These are phyloP conservation scores for Russula vinacea DNA, from an alignment of 768 basidiomycete species.

Conservation along the genomic window DNA sequence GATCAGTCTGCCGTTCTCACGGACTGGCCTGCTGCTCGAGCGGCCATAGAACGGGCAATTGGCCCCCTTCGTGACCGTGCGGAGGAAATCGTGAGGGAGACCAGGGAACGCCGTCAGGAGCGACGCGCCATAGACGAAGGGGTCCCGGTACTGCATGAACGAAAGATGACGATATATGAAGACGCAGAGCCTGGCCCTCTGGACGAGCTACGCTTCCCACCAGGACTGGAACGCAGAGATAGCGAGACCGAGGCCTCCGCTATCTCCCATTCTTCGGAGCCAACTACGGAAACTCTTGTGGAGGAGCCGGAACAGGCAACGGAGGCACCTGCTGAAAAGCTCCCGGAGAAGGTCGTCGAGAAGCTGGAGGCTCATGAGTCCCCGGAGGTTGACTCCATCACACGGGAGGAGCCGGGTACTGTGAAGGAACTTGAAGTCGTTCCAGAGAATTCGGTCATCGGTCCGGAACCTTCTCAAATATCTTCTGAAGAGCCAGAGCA, in stretches of 20 bases:
- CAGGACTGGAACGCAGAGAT: conserved; percentile 7
- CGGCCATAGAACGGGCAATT: conserved; percentile 25
- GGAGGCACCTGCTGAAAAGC: not conserved
- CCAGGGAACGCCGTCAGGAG: conserved; percentile 21
- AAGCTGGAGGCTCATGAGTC: not conserved
- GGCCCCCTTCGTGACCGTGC: conserved; percentile 19
- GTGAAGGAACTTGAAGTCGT: not conserved
- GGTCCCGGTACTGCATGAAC: conserved; percentile 6
- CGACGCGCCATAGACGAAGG: conserved; percentile 18
- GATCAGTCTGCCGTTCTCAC: conserved; percentile 1
- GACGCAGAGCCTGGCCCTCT: conserved; percentile 18
- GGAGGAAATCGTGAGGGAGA: conserved; percentile 20
- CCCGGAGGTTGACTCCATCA: conserved; percentile 1
- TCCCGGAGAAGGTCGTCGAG: conserved; percentile 8
- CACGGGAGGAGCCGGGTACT: conserved; percentile 9
- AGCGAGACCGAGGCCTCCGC: conserved; percentile 11
- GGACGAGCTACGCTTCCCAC: conserved; percentile 25
- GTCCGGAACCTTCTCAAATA: conserved; percentile 6
- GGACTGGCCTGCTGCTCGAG: conserved; percentile 23
- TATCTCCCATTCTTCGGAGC: conserved; percentile 17
- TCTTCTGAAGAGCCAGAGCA: conserved; percentile 16
- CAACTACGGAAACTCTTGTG: conserved; percentile 17
- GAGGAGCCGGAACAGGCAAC: conserved; percentile 14
- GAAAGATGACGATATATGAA: conserved; percentile 25
- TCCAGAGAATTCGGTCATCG: conserved; percentile 7